Percentiles rank a stretch among this genome's conserved stretches.
These are phyloP conservation scores for Alternaria conjuncta DNA, from an alignment of 2,329 filamentous ascomycete genomes.

Conservation along the genomic window DNA sequence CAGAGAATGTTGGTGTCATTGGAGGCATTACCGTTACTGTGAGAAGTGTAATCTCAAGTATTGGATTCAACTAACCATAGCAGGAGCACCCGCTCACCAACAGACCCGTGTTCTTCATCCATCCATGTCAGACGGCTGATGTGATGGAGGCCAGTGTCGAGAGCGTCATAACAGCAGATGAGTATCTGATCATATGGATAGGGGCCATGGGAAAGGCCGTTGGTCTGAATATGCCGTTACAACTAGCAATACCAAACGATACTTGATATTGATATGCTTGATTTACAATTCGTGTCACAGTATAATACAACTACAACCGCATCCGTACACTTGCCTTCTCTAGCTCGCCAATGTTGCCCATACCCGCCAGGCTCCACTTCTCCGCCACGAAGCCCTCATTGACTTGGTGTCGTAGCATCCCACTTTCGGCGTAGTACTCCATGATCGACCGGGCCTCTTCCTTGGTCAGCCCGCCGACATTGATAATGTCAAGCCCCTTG, in stretches of 20 bases:
- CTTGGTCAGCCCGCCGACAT: constrained; percentile 72
- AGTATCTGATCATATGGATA: constrained; percentile 88
- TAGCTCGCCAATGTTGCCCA: constrained; percentile 84
- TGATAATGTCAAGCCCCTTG: constrained; percentile 54
- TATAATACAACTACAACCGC: constrained; percentile 39
- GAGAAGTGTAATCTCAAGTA: constrained; percentile 8
- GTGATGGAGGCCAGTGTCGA: constrained; percentile 68
- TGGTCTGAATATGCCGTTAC: constrained; percentile 76
- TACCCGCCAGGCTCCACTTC: constrained; percentile 83
- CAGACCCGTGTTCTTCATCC: constrained; percentile 83
- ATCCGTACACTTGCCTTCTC: constrained; percentile 67
- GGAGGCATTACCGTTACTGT: constrained; percentile 50
- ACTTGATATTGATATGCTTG: constrained; percentile 16
- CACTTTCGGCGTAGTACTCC: constrained; percentile 93
- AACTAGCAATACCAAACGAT: constrained; percentile 54
- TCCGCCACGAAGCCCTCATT: constrained; percentile 75
- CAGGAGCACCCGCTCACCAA: constrained; percentile 84
- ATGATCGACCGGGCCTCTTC: constrained; percentile 78
- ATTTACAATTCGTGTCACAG: constrained; percentile 24
- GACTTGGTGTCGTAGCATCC: constrained; percentile 73
- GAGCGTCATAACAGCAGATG: constrained; percentile 53
- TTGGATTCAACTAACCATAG: not conserved
- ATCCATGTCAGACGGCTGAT: constrained; percentile 87
- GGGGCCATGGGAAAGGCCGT: constrained; percentile 84
- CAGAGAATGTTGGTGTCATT: constrained; percentile 46